Evolutionary conservation across 441 rosid genomes (phyloP).

Genomic region (Geranium incanum): DNA sequence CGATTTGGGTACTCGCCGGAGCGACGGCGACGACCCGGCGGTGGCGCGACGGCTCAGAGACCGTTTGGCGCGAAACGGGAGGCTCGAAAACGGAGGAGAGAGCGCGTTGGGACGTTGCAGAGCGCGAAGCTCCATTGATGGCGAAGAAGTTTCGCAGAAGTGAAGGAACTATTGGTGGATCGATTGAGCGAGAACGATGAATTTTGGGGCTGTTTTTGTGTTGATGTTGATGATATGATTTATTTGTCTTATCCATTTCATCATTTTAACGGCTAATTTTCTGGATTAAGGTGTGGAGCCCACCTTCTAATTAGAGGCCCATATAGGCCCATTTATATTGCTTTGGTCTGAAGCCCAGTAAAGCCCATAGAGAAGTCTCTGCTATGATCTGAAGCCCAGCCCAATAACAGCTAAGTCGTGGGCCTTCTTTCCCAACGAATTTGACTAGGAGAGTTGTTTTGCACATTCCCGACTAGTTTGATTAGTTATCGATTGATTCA

Average conservation of each 20-base stretch:
- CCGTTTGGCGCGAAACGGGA: conserved; percentile 4
- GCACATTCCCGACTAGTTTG: no score
- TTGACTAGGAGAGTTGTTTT: no score
- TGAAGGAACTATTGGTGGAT: background rate
- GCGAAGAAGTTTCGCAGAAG: background rate
- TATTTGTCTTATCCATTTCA: background rate
- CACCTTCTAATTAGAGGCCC: background rate
- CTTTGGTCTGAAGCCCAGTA: background rate
- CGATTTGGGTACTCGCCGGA: conserved; percentile 20
- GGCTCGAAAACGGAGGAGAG: conserved; percentile 10
- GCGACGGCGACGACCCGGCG: conserved; percentile 5
- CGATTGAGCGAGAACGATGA: background rate
- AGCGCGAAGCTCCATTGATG: conserved; percentile 14
- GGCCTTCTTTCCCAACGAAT: background rate
- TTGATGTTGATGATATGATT: background rate
- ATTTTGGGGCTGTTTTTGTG: background rate
- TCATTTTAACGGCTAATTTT: background rate
- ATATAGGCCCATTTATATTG: background rate
- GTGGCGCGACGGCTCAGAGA: background rate
- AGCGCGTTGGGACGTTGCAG: conserved; percentile 8
- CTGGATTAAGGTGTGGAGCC: background rate
- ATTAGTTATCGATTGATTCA: no score
- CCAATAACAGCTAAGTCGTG: background rate
- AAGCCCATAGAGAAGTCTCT: background rate
- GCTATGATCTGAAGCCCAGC: background rate